Conservation (phyloP, 1,139 yeast species). For the Magnusiomyces sp. region DNA sequence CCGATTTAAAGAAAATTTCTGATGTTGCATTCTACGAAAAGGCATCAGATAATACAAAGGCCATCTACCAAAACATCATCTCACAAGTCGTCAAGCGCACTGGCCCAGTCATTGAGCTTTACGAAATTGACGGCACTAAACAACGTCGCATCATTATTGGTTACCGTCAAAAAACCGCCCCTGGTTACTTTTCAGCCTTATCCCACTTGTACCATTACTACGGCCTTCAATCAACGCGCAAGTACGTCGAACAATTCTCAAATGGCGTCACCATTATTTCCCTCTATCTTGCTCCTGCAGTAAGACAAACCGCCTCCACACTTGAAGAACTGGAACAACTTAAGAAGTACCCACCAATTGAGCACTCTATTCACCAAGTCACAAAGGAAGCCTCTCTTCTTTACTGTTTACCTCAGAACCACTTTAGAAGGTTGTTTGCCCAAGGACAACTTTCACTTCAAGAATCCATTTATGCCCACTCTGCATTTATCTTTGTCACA, state of each 20-base stretch:
- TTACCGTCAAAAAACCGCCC: constrained; percentile 73
- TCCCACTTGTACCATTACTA: constrained; percentile 85
- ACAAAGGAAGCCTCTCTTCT: constrained; percentile 89
- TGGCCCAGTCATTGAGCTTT: constrained; percentile 90
- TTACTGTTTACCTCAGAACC: constrained; percentile 84
- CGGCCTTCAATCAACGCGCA: constrained; percentile 75
- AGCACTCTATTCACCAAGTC: constrained; percentile 79
- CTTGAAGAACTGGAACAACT: constrained; percentile 29
- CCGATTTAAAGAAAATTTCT: constrained; percentile 58
- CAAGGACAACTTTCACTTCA: constrained; percentile 79
- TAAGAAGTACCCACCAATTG: constrained; percentile 41
- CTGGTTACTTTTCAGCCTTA: constrained; percentile 82
- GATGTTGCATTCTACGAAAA: constrained; percentile 74
- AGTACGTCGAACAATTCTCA: constrained; percentile 89
- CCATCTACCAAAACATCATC: constrained; percentile 65
- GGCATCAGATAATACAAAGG: constrained; percentile 72
- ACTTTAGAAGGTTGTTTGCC: constrained; percentile 68
- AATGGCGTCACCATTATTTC: constrained; percentile 85
- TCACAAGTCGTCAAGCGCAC: constrained; percentile 62
- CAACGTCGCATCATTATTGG: constrained; percentile 89
- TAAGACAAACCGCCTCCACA: constrained; percentile 31
- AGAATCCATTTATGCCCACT: constrained; percentile 90
- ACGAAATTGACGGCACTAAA: constrained; percentile 64
- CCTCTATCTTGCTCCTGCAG: constrained; percentile 63
- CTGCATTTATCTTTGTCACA: constrained; percentile 85